These are phyloP conservation scores for Blastocystis hominis DNA, from an alignment of 352 stramenopile genomes.

Conservation along the genomic window DNA sequence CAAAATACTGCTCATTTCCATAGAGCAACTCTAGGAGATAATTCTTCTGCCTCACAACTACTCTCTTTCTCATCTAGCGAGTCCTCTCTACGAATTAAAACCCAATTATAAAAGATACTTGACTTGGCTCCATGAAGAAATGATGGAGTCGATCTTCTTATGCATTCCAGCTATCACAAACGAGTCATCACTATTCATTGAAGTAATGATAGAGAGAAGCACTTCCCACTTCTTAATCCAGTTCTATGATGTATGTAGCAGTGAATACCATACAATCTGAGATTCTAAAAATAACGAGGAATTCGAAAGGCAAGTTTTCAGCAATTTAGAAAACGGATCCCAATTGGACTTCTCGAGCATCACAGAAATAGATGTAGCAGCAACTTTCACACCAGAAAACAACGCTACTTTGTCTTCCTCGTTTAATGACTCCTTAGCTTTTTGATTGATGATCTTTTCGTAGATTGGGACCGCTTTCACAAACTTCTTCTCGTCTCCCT, in stretches of 20 bases:
- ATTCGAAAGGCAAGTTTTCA: not conserved
- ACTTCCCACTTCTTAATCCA: not conserved
- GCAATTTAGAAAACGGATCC: not conserved
- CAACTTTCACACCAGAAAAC: not conserved
- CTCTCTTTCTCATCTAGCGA: not conserved
- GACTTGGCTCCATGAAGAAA: not conserved
- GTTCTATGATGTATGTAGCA: not conserved
- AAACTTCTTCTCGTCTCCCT: slow-evolving; percentile 35
- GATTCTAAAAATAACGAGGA: not conserved
- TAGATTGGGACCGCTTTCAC: not conserved
- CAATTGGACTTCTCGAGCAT: not conserved
- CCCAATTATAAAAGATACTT: not conserved
- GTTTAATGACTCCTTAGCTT: not conserved
- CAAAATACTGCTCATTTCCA: slow-evolving; percentile 7
- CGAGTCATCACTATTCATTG: not conserved
- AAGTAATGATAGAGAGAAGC: not conserved
- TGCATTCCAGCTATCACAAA: not conserved
- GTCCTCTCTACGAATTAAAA: not conserved
- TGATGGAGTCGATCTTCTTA: not conserved
- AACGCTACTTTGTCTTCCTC: not conserved
- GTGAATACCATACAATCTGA: not conserved
- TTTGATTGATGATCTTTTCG: not conserved
- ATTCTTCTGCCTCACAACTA: not conserved
- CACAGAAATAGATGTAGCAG: not conserved
- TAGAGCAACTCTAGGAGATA: not conserved